Percentiles rank a stretch among this genome's conserved stretches.
Conservation (phyloP, 768 basidiomycete species). For the Pleurotus djamor region DNA sequence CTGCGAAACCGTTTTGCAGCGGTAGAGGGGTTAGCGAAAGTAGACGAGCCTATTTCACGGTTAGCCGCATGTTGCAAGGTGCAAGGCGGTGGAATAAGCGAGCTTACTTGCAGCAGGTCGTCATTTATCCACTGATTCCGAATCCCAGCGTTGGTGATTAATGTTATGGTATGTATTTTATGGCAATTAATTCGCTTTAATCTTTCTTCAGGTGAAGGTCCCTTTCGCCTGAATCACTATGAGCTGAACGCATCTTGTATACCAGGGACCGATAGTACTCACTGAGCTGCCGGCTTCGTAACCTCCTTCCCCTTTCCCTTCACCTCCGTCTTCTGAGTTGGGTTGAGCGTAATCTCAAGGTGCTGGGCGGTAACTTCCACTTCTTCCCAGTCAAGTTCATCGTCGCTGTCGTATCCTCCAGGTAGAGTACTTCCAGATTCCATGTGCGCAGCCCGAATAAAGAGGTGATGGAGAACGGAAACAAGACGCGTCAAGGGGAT, state of each 20-base stretch:
- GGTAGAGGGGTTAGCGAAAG: constrained; percentile 82
- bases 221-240: constrained; percentile 34
- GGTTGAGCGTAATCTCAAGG: constrained; percentile 74
- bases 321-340: constrained; percentile 27
- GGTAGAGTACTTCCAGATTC: constrained; percentile 11
- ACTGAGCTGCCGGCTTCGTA: constrained; percentile 21
- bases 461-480: background rate
- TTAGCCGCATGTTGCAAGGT: background rate
- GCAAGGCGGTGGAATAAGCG: background rate
- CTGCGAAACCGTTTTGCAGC: constrained; percentile 77
- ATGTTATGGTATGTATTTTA: constrained; percentile 84
- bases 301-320: background rate
- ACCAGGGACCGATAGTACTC: constrained; percentile 34
- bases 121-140: constrained; percentile 89
- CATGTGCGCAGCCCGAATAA: background rate
- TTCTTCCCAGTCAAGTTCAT: constrained; percentile 83
- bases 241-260: constrained; percentile 9
- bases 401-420: constrained; percentile 42
- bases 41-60: constrained; percentile 69
- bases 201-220: constrained; percentile 65
- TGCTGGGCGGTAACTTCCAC: constrained; percentile 55
- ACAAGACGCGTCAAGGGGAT: background rate
- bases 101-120: constrained; percentile 72
- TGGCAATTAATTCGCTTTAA: constrained; percentile 77
- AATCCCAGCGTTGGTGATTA: constrained; percentile 69